phyloP scores from a whole-genome alignment of 2,329 filamentous ascomycete genomes.

The Trichoderma gracile region DNA sequence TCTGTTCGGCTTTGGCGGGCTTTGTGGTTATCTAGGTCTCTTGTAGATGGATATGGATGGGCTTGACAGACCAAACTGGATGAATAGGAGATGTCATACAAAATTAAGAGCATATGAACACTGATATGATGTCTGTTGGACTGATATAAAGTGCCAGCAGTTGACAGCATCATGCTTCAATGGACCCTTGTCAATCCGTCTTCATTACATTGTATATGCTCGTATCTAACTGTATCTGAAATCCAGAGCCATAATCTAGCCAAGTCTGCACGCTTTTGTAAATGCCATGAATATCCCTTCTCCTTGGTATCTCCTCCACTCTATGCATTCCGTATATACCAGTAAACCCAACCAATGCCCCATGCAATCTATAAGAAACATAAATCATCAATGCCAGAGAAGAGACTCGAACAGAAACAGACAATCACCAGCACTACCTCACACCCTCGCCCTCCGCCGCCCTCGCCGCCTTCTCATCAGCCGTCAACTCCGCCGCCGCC shows the following conservation, averaged over 20 bases:
- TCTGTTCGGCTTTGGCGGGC: too few species aligned
- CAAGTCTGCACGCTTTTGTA: neutral
- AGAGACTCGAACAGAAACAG: neutral
- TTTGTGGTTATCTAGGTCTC: too few species aligned
- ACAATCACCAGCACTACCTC: too few species aligned
- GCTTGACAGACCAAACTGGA: too few species aligned
- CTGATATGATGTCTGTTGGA: too few species aligned
- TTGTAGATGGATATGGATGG: too few species aligned
- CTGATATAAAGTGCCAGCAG: too few species aligned
- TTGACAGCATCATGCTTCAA: too few species aligned
- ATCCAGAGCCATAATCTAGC: neutral
- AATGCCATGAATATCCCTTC: neutral
- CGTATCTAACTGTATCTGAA: neutral
- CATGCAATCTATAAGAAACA: neutral
- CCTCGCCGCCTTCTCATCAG: constrained; percentile 52
- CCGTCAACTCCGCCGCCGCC: constrained; percentile 58
- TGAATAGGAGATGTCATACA: too few species aligned
- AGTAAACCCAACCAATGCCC: neutral
- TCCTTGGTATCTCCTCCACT: constrained; percentile 5
- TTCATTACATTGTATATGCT: neutral
- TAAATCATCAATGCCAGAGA: neutral
- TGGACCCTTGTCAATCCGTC: neutral
- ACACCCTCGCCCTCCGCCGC: constrained; percentile 24
- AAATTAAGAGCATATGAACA: too few species aligned
- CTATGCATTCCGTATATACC: neutral